Percentiles rank a stretch among this genome's conserved stretches.
Evolutionary conservation across 306 rosid species (phyloP).

Genomic region (Luffa aegyptiaca): DNA sequence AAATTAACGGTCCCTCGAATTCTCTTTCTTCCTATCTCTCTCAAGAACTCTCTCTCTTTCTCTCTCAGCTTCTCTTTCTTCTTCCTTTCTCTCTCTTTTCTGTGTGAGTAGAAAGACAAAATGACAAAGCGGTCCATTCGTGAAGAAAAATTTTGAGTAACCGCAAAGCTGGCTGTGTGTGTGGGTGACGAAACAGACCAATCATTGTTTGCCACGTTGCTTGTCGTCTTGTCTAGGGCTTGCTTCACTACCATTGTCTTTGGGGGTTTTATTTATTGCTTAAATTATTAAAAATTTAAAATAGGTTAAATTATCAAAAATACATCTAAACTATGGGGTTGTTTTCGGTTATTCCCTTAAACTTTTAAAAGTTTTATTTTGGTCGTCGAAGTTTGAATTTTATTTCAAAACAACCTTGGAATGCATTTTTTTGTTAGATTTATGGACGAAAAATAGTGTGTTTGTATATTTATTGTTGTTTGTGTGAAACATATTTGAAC

Average conservation of each 20-base stretch:
- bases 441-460: no score
- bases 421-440: no score
- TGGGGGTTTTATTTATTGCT: no score
- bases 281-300: no score
- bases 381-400: no score
- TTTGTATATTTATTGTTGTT: no score
- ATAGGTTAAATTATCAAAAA: no score
- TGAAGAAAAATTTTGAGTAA: neutral
- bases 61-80: conserved; percentile 24
- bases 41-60: conserved; percentile 11
- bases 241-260: neutral
- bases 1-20: conserved; percentile 10
- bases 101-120: conserved; percentile 6
- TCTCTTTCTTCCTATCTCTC: conserved; percentile 11
- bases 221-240: neutral
- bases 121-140: conserved; percentile 2
- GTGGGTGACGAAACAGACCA: neutral
- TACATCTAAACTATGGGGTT: no score
- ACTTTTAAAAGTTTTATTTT: no score
- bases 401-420: no score
- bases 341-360: no score
- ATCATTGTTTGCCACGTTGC: neutral
- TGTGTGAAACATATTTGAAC: no score
- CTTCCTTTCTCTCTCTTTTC: conserved; percentile 30
- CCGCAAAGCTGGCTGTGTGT: neutral